phyloP scores from a whole-genome alignment of 768 basidiomycete genomes.

The Psilocybe subaeruginosa region DNA sequence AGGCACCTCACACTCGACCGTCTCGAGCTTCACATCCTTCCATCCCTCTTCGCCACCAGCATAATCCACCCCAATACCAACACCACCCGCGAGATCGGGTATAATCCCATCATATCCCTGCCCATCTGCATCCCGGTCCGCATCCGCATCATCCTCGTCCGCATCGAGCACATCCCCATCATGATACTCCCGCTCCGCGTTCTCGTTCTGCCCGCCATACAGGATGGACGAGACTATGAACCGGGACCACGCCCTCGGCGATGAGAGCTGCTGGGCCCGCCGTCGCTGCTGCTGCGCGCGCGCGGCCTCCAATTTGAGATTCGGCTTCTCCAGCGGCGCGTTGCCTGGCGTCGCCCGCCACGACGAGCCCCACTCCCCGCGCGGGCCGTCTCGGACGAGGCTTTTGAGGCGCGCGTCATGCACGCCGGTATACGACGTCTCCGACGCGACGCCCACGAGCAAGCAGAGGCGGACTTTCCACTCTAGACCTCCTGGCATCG shows the following conservation, averaged over 20 bases:
- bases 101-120: conserved; percentile 53
- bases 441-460: conserved; percentile 73
- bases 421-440: conserved; percentile 43
- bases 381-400: conserved; percentile 56
- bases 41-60: conserved; percentile 60
- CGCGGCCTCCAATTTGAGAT: conserved; percentile 23
- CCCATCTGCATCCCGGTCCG: conserved; percentile 47
- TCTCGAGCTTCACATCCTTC: conserved; percentile 74
- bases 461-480: conserved; percentile 91
- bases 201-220: conserved; percentile 28
- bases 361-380: conserved; percentile 73
- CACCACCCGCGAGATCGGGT: conserved; percentile 47
- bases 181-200: conserved; percentile 53
- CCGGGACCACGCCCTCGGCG: conserved; percentile 40
- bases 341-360: conserved; percentile 63
- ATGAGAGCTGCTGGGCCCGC: conserved; percentile 12
- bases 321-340: conserved; percentile 60
- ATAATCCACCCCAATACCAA: conserved; percentile 54
- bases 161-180: conserved; percentile 54
- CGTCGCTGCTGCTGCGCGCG: conserved; percentile 13
- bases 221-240: conserved; percentile 40
- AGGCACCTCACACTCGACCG: conserved; percentile 93
- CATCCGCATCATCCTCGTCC: conserved; percentile 51
- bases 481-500: conserved; percentile 70
- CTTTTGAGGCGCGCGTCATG: conserved; percentile 58